Evolutionary conservation across 2,329 filamentous ascomycete genomes (phyloP).

Genomic region (Harringtonia lauricola): DNA sequence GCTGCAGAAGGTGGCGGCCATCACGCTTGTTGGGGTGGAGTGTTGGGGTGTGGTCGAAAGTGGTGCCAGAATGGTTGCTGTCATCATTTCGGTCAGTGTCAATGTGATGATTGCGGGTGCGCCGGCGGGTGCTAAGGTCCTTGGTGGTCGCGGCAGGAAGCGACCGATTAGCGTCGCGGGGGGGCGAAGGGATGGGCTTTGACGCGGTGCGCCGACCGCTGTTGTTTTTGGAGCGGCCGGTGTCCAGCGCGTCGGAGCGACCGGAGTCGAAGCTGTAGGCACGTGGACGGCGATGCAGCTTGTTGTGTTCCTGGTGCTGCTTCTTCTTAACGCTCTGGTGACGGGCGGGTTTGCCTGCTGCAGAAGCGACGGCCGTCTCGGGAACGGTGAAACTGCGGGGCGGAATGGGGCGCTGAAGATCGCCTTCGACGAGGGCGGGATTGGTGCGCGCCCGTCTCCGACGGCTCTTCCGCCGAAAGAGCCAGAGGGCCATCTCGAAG

Average conservation of each 20-base stretch:
- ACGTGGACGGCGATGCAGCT: slow-evolving; percentile 35
- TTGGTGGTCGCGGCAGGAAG: slow-evolving; percentile 4
- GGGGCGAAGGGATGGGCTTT: slow-evolving; percentile 18
- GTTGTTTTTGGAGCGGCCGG: slow-evolving; percentile 17
- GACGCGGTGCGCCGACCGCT: slow-evolving; percentile 14
- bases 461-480: slow-evolving; percentile 64
- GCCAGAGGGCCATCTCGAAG: slow-evolving; percentile 64
- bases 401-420: slow-evolving; percentile 17
- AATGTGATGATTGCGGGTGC: neutral
- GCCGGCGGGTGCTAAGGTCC: neutral
- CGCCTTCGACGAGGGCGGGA: slow-evolving; percentile 42
- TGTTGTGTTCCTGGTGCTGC: slow-evolving; percentile 34
- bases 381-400: slow-evolving; percentile 14
- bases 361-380: slow-evolving; percentile 19
- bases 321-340: slow-evolving; percentile 26
- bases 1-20: slow-evolving; percentile 44
- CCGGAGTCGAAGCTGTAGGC: slow-evolving; percentile 54
- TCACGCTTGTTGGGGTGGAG: slow-evolving; percentile 49
- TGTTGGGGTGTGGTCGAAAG: slow-evolving; percentile 35
- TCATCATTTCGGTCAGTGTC: neutral
- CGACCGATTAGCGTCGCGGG: neutral
- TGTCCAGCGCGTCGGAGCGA: slow-evolving; percentile 40
- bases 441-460: slow-evolving; percentile 45
- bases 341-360: slow-evolving; percentile 9
- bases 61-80: slow-evolving; percentile 11